Evolutionary conservation across 257 asterid species (phyloP).

Genomic region (Sherardia arvensis): DNA sequence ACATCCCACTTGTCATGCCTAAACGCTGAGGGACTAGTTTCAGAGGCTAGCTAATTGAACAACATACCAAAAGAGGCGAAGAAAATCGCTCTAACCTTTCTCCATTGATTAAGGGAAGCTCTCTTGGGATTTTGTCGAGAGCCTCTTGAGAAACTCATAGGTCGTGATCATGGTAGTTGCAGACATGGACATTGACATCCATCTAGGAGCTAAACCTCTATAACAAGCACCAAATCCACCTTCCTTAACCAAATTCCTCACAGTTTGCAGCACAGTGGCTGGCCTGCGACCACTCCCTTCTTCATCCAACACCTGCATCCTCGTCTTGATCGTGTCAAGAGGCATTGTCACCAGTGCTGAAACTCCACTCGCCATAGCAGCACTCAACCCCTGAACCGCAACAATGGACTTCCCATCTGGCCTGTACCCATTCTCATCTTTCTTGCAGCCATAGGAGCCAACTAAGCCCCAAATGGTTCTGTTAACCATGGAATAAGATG

Average conservation of each 20-base stretch:
- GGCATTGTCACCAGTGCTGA: constrained; percentile 96
- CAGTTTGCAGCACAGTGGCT: constrained; percentile 46
- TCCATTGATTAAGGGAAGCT: constrained; percentile 18
- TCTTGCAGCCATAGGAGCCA: constrained; percentile 53
- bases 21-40: background rate
- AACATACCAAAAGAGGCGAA: background rate
- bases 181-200: constrained; percentile 97
- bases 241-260: constrained; percentile 70
- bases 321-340: constrained; percentile 81
- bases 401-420: constrained; percentile 66
- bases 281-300: constrained; percentile 32
- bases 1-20: constrained; percentile 11
- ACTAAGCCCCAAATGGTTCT: constrained; percentile 57
- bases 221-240: constrained; percentile 94
- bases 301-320: constrained; percentile 86
- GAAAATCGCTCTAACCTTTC: background rate
- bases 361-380: constrained; percentile 88
- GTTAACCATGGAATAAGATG: constrained; percentile 71
- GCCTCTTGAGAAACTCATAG: constrained; percentile 84
- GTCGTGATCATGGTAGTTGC: constrained; percentile 96
- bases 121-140: constrained; percentile 73
- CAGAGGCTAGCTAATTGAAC: constrained; percentile 2
- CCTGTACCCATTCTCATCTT: constrained; percentile 43
- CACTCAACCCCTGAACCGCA: constrained; percentile 87
- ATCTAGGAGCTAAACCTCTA: constrained; percentile 91